Base-by-base conservation (phyloP, 1,284 basidiomycete genomes). In the Vanrija sp. region DNA sequence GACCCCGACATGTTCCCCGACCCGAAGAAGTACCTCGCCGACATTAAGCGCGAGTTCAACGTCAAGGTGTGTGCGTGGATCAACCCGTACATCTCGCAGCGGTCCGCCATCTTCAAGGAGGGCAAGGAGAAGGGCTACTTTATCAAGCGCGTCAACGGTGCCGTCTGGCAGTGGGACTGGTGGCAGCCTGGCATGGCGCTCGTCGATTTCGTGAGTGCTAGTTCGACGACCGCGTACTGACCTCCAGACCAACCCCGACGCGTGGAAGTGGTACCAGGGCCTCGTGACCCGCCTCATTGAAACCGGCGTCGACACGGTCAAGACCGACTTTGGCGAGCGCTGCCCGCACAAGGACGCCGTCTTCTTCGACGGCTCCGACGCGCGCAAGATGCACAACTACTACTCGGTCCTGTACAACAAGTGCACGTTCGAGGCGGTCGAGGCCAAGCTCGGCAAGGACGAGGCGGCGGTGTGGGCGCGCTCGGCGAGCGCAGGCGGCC, bases 1-100 rank as follows among this genome's bases (percentile, higher is more conserved):
- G 86, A 87, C 64, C 83, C 85, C 4, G 84, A 86, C 24, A 82
- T 82, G 62, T 88, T 88, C 78, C 85, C 85, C 6, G 80, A 88
- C 64, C 85, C 86, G 3, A 80, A 82, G 58, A 79, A 78, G 24
- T 87, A 87, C 66, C 78, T 88, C 8, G 62, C 81, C 3, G 80
- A 83, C 47, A 84, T 88, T 71, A 87, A 87, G 72, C 65, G 78
- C 37, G 83, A 83, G 64, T 87, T 84, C 66, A 81, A 81, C 20
- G 85, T 87, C 47, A 69, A 86, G 64, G 82, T 87, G 47, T 87
- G 86, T 60, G 77, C 85, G 5, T 88, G 85, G 86, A 86, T 73
- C 60, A 73, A 72, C 53, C 64, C 67, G 8, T 72, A 67, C 54
- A 65, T 72, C 54, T 51, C 83, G 8, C 85, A 87, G 66, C 74